A percentile compares a stretch with the other conserved stretches of the same genome.
These are phyloP conservation scores for Exophiala oligosperma DNA, from an alignment of 2,329 filamentous ascomycete genomes.

Conservation along the genomic window DNA sequence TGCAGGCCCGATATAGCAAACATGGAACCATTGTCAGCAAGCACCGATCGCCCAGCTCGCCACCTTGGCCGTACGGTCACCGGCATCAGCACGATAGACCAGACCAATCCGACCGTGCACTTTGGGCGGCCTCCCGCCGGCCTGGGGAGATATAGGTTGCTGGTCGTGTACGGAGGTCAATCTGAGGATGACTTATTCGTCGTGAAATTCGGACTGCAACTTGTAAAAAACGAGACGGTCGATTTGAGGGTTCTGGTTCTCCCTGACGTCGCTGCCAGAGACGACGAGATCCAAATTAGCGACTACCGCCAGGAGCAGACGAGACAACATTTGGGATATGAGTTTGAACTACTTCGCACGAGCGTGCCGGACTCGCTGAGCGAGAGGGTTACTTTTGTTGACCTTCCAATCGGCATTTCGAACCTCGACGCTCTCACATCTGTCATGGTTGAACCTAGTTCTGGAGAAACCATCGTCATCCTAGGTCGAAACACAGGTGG, in stretches of 20 bases:
- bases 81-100: slow-evolving; percentile 52
- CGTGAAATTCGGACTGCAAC: slow-evolving; percentile 76
- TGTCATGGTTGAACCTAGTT: slow-evolving; percentile 31
- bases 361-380: slow-evolving; percentile 1
- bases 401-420: slow-evolving; percentile 3
- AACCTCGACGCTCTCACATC: slow-evolving; percentile 37
- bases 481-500: slow-evolving; percentile 8
- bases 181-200: slow-evolving; percentile 76
- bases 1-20: not conserved
- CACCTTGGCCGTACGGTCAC: slow-evolving; percentile 53
- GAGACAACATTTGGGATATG: slow-evolving; percentile 4
- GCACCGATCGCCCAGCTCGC: slow-evolving; percentile 35
- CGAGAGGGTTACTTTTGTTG: slow-evolving; percentile 12
- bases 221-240: slow-evolving; percentile 75
- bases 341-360: slow-evolving; percentile 15
- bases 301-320: slow-evolving; percentile 1
- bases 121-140: slow-evolving; percentile 41
- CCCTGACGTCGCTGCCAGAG: not conserved
- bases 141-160: slow-evolving; percentile 60
- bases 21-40: slow-evolving; percentile 10
- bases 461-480: slow-evolving; percentile 16
- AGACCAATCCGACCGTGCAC: slow-evolving; percentile 18
- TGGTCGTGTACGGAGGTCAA: slow-evolving; percentile 80
- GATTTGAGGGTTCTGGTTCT: slow-evolving; percentile 23
- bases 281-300: slow-evolving; percentile 6